A percentile compares a stretch with the other conserved stretches of the same genome.
These are phyloP conservation scores for Ramaria sp. DNA, from an alignment of 768 basidiomycete genomes.

Conservation along the genomic window DNA sequence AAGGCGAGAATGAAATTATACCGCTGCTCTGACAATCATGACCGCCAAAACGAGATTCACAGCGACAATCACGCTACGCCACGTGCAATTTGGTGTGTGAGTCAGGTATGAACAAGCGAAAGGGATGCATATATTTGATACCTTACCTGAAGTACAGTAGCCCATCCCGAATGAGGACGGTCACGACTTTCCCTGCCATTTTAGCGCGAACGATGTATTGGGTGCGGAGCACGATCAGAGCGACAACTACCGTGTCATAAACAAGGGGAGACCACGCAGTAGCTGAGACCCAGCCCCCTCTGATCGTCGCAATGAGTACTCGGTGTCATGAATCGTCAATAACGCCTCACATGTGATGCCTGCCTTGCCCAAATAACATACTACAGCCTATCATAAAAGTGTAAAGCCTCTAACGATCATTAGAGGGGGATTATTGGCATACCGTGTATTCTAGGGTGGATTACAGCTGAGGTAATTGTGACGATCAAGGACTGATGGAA, in stretches of 20 bases:
- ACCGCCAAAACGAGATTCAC: conserved; percentile 27
- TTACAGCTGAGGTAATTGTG: neutral
- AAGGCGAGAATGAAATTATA: neutral
- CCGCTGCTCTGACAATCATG: conserved; percentile 24
- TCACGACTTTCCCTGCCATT: neutral
- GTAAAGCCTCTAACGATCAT: too few relatives aligned
- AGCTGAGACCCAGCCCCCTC: neutral
- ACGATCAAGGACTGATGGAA: neutral
- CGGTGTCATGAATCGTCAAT: neutral
- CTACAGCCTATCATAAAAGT: neutral
- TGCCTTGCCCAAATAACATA: conserved; percentile 4
- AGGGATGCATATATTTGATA: neutral
- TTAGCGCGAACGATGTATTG: neutral
- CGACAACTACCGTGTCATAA: conserved; percentile 2
- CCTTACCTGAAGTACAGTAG: conserved; percentile 3
- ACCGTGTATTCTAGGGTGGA: neutral
- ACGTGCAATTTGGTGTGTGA: neutral
- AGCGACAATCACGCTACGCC: conserved; percentile 24
- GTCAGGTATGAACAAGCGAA: neutral
- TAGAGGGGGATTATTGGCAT: too few relatives aligned
- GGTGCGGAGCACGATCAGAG: conserved; percentile 1
- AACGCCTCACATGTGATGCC: too few relatives aligned
- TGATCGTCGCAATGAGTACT: neutral
- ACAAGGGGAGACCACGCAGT: conserved; percentile 4
- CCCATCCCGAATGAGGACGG: conserved; percentile 1